Conservation (phyloP, 257 asterid genomes). For the Solanum sitiens region DNA sequence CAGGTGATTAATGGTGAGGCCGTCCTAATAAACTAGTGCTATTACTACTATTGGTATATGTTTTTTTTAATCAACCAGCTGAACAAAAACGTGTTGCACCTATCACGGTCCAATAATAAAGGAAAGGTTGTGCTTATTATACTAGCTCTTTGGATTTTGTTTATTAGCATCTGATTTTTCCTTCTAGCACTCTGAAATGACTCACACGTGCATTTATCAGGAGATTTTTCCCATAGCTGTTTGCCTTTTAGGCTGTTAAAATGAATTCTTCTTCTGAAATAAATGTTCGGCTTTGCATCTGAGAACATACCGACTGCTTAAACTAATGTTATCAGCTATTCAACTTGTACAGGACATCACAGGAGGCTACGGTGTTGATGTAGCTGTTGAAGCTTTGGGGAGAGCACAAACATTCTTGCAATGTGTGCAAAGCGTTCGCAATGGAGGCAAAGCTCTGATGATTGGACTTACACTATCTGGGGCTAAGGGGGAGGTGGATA, state of each 20-base stretch:
- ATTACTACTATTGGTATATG: not conserved
- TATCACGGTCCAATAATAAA: not conserved
- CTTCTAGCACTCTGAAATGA: not conserved
- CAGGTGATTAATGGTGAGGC: not conserved
- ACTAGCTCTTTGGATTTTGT: not conserved
- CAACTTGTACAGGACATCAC: constrained; percentile 64
- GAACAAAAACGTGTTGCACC: not conserved
- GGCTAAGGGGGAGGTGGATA: constrained; percentile 88
- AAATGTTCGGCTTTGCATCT: not conserved
- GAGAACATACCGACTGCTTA: not conserved
- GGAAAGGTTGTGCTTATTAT: not conserved
- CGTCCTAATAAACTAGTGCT: not conserved
- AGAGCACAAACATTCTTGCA: constrained; percentile 71
- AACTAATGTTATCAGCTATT: not conserved
- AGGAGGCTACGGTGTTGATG: constrained; percentile 81
- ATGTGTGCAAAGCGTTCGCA: constrained; percentile 77
- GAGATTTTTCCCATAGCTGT: not conserved
- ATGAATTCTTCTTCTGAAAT: not conserved
- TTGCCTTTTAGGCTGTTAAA: not conserved
- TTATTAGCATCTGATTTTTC: not conserved
- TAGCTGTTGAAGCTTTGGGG: constrained; percentile 94
- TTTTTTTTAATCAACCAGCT: not conserved
- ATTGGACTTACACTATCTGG: constrained; percentile 85
- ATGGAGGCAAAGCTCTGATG: constrained; percentile 99
- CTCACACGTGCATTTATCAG: not conserved